Base-by-base conservation (phyloP, 2,329 filamentous ascomycete genomes). In the Alternaria gaisen region DNA sequence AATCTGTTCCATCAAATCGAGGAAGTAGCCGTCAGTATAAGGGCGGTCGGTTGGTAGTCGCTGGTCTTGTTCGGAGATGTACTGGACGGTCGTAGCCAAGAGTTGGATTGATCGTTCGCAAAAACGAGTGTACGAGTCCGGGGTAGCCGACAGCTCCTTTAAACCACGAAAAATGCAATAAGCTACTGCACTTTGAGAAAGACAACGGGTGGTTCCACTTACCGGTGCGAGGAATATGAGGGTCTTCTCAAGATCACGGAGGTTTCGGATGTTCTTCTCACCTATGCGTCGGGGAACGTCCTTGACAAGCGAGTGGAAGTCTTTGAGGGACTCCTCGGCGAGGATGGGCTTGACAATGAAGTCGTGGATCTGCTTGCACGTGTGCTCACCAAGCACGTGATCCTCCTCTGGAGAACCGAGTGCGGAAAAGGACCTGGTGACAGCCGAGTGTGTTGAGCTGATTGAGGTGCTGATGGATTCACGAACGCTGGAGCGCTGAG, bases 11-110 rank as follows among this genome's bases (percentile, higher is more conserved):
- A 96, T 90, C 63, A 98, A 89, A 83, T 98, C 94, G 82, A 97
- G 90, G 79, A 97, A 97, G 82, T 98, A 98, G 77, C 92, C 92
- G 86, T 91, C 93, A 85, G 90, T 95, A 84, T 97, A 98, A 69
- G 93, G 93, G 73, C 91, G 90, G 80, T 98, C 94, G 80, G 88
- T 84, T 61, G 92, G 91, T 78, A 92, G 88, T 69, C 90, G 90
- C 82, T 94, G 92, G 79, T 98, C 94, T 77, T 89, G 89, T 77
- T 96, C 93, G 84, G 88, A 90, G 67, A 97, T 85, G 80, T 90
- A 90, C 80, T 93, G 90, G 80, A 96, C 92, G 61, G 93, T 95
- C 66, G 92, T 90, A 84, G 96, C 91, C 77, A 97, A 90, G 81
- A 93, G 95, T 80, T 89, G 90, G 78, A 97, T 92, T 66, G 93